Percentiles rank a stretch among this genome's conserved stretches.
phyloP scores from a whole-genome alignment of 129 eudicot species.

The Deinandra increscens region DNA sequence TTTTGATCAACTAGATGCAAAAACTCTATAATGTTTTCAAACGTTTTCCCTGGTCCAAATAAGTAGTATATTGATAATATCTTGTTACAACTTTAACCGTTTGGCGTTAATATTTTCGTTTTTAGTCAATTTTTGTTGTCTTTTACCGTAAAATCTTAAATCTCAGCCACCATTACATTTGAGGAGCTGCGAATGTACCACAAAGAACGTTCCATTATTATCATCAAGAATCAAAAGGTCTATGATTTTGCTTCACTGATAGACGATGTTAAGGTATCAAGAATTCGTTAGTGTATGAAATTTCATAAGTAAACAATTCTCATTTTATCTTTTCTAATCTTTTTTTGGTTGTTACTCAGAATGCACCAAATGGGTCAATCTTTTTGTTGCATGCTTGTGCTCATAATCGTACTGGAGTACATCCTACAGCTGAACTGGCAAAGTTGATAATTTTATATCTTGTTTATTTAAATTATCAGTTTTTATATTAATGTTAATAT shows the following conservation, averaged over 20 bases:
- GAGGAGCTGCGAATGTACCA: conserved; percentile 93
- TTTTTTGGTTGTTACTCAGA: conserved; percentile 41
- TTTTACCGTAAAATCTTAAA: conserved; percentile 27
- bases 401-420: conserved; percentile 98
- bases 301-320: not conserved
- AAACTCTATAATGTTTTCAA: too few relatives aligned
- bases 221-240: conserved; percentile 83
- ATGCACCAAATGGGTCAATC: conserved; percentile 95
- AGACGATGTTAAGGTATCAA: conserved; percentile 82
- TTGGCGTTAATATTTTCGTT: not conserved
- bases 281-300: not conserved
- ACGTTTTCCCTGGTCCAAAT: conserved; percentile 99
- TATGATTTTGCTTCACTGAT: conserved; percentile 79
- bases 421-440: conserved; percentile 72
- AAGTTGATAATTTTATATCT: not conserved
- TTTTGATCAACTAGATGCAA: too few relatives aligned
- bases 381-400: conserved; percentile 99
- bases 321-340: not conserved
- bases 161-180: conserved; percentile 92
- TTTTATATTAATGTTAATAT: conserved; percentile 4
- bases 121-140: conserved; percentile 9
- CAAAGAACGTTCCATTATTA: conserved; percentile 80
- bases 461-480: not conserved
- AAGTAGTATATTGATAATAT: conserved; percentile 28
- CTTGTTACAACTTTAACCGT: conserved; percentile 4